Percentiles rank a stretch among this genome's conserved stretches.
Conservation (phyloP, 352 stramenopile genomes). For the Aphanomyces cochlioides region DNA sequence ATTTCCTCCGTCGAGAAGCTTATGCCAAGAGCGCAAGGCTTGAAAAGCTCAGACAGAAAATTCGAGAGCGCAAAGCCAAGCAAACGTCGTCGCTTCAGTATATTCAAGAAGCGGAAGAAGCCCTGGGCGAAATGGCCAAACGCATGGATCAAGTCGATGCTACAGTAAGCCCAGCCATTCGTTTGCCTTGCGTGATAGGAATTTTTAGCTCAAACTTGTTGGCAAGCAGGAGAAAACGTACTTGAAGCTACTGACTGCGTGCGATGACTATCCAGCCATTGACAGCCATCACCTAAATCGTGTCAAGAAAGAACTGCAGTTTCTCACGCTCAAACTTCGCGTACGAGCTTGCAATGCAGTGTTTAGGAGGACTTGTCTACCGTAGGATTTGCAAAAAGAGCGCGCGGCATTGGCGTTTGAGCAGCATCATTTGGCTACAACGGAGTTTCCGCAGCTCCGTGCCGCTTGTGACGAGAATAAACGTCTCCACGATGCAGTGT, state of each 20-base stretch:
- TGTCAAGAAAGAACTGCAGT: slow-evolving; percentile 62
- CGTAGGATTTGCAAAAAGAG: slow-evolving; percentile 59
- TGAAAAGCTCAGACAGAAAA: slow-evolving; percentile 55
- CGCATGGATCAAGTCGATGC: slow-evolving; percentile 65
- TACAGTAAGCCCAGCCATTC: slow-evolving; percentile 36
- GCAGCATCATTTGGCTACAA: slow-evolving; percentile 53
- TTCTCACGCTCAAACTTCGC: slow-evolving; percentile 60
- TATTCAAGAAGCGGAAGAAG: slow-evolving; percentile 71
- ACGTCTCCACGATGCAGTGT: slow-evolving; percentile 53
- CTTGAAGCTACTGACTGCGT: slow-evolving; percentile 58
- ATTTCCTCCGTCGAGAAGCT: slow-evolving; percentile 57
- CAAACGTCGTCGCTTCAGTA: slow-evolving; percentile 71
- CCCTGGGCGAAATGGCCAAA: slow-evolving; percentile 65
- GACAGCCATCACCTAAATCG: slow-evolving; percentile 55
- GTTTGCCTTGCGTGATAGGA: slow-evolving; percentile 36
- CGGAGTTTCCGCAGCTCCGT: slow-evolving; percentile 55
- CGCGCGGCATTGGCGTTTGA: slow-evolving; percentile 62
- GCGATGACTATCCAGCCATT: slow-evolving; percentile 58
- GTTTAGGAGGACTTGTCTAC: background rate
- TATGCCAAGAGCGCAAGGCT: slow-evolving; percentile 61
- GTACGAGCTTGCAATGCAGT: background rate
- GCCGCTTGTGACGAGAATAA: slow-evolving; percentile 58
- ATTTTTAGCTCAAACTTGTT: slow-evolving; percentile 26
- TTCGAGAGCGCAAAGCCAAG: slow-evolving; percentile 51
- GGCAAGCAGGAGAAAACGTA: slow-evolving; percentile 63